Evolutionary conservation across 139 green algal genomes (phyloP), one percentile per base, ranked within the genome.

Genomic region (Chlamydomonas applanata): DNA sequence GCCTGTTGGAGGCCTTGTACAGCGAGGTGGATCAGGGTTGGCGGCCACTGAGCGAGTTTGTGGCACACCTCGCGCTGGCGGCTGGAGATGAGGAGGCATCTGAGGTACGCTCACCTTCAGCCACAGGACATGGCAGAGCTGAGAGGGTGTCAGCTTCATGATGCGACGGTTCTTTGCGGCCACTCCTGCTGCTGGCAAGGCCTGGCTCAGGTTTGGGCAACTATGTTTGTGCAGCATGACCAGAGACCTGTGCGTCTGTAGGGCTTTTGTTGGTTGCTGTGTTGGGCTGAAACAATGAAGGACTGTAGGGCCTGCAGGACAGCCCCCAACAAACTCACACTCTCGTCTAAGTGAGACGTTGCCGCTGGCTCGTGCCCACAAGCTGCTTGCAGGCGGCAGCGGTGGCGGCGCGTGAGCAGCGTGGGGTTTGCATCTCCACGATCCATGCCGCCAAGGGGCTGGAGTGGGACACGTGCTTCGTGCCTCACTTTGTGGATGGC

Each of bases 361-460:
- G 20, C 53, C 16, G 53, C 53, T 61, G 53, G 16, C 22, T 61
- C 53, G 5, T 61, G 53, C 22, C 4, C 24, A 24, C 22, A 29
- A 11, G 53, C 53, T 61, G 22, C 3, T 54, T 5, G 13, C 52
- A 3, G 29, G 27, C 33, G 2, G 52, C 69, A 5, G 53, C 53
- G 22, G 30, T 1, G 22, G 52, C 53, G 29, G 34, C 53, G 22
- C 33, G 20, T 17, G 25, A 25, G 1, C 69, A 56, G 1, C 33
- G n/a, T 14, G 52, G 52, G 4, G 69, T 74, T 1, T 66, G 40
- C 36, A 74, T 74, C 69, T 65, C 46, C 68, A 74, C 69, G 32
- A 74, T 74, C 52, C 69, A 74, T 22, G 69, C 69, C 30, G 69
- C 69, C 69, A 74, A 74, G 69, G 69, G 69, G 0, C 69, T 74